A percentile compares a stretch with the other conserved stretches of the same genome.
Evolutionary conservation across 108 stramenopile species (phyloP).

Genomic region (Cyclotella baltica): DNA sequence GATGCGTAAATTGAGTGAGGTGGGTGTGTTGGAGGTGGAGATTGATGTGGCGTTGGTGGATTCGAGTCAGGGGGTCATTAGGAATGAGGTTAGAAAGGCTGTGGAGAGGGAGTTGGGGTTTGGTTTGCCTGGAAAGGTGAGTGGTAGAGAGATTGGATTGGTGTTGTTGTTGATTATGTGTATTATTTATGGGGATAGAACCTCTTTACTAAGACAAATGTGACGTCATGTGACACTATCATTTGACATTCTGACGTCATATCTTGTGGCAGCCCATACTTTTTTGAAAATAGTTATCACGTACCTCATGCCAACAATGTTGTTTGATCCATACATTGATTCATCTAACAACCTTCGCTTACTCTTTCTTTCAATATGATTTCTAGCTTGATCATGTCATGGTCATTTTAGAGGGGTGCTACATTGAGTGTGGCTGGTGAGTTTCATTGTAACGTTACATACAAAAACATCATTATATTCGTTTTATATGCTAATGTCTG

Average conservation of each 20-base stretch:
- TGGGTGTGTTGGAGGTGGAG: slow-evolving; percentile 48
- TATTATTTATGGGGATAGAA: too few relatives aligned
- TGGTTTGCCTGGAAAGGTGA: slow-evolving; percentile 30
- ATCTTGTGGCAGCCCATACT: too few relatives aligned
- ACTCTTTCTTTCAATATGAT: too few relatives aligned
- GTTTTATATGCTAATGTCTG: background rate
- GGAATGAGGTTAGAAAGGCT: slow-evolving; percentile 30
- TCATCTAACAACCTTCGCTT: too few relatives aligned
- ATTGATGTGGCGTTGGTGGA: slow-evolving; percentile 18
- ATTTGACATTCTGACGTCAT: too few relatives aligned
- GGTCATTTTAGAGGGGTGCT: slow-evolving; percentile 40
- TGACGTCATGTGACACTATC: too few relatives aligned
- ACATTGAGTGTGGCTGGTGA: slow-evolving; percentile 40
- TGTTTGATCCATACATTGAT: too few relatives aligned
- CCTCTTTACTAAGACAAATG: too few relatives aligned
- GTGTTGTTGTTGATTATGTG: too few relatives aligned
- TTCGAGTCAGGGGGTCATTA: slow-evolving; percentile 3
- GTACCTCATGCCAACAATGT: too few relatives aligned
- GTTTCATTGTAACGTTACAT: background rate
- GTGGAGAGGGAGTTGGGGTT: slow-evolving; percentile 28
- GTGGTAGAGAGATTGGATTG: too few relatives aligned
- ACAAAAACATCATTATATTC: background rate
- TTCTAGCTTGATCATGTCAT: slow-evolving; percentile 45
- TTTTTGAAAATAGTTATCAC: too few relatives aligned
- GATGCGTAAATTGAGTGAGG: slow-evolving; percentile 7